Evolutionary conservation across 78 protist species (phyloP).

Genomic region (Dictyostelium citrinum): DNA sequence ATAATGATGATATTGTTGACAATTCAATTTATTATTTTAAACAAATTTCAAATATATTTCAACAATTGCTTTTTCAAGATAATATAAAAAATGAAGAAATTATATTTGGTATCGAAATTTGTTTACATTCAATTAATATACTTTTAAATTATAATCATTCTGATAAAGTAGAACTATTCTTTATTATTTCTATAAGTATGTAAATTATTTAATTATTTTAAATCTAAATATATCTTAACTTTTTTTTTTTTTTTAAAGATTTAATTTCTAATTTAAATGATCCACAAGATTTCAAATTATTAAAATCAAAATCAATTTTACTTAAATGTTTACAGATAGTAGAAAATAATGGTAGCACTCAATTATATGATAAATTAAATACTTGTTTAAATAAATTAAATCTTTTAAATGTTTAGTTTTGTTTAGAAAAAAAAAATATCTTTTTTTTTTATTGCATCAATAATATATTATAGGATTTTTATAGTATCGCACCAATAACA

Average conservation of each 20-base stretch:
- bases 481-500: not conserved
- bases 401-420: not conserved
- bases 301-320: not conserved
- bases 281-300: not conserved
- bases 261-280: not conserved
- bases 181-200: not conserved
- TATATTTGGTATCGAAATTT: not conserved
- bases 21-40: slow-evolving; percentile 13
- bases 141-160: not conserved
- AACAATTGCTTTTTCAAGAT: not conserved
- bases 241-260: not conserved
- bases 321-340: not conserved
- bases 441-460: not conserved
- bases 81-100: not conserved
- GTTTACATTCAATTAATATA: not conserved
- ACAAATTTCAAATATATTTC: slow-evolving; percentile 3
- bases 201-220: not conserved
- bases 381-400: slow-evolving; percentile 6
- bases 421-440: too few relatives aligned
- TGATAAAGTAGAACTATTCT: not conserved
- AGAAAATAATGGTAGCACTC: not conserved
- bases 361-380: not conserved
- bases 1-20: not conserved
- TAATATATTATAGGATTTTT: not conserved
- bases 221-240: not conserved